A percentile compares a stretch with the other conserved stretches of the same genome.
Evolutionary conservation across 225 moss, liverwort and hornwort genomes (phyloP).

Genomic region (Marchantia paleacea): DNA sequence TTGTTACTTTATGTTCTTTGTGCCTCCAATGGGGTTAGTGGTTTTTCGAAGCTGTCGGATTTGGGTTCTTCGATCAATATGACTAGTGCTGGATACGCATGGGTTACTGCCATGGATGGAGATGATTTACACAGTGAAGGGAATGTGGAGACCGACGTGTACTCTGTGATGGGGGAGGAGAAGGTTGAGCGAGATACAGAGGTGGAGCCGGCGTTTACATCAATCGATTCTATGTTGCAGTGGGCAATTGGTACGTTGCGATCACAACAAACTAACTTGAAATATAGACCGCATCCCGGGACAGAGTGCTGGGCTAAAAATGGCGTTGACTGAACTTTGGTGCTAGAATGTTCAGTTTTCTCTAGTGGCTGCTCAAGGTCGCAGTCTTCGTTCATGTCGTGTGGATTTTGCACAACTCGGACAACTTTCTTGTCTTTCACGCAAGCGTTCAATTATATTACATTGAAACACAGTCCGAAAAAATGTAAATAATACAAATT

Average conservation of each 20-base stretch:
- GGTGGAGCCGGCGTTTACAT: conserved; percentile 51
- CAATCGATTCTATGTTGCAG: conserved; percentile 88
- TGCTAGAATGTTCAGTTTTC: background rate
- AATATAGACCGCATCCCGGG: background rate
- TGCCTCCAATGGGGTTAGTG: conserved; percentile 37
- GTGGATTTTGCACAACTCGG: background rate
- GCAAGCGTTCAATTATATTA: background rate
- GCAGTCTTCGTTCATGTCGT: background rate
- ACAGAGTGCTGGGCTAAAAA: background rate
- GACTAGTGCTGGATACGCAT: conserved; percentile 61
- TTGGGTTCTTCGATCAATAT: conserved; percentile 50
- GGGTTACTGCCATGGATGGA: conserved; percentile 76
- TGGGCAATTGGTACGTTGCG: conserved; percentile 79
- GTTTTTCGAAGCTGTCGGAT: conserved; percentile 39
- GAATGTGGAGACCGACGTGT: conserved; percentile 18
- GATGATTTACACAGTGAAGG: conserved; percentile 51
- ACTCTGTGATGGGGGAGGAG: conserved; percentile 22
- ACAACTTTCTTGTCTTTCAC: background rate
- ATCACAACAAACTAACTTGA: background rate
- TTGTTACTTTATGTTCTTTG: conserved; percentile 14
- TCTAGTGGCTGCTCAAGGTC: background rate
- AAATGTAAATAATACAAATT: background rate
- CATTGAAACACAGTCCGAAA: background rate
- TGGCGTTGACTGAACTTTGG: background rate
- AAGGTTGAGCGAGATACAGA: conserved; percentile 45